Conservation (phyloP, 495 filamentous ascomycete genomes). For the Delitschia confertaspora region DNA sequence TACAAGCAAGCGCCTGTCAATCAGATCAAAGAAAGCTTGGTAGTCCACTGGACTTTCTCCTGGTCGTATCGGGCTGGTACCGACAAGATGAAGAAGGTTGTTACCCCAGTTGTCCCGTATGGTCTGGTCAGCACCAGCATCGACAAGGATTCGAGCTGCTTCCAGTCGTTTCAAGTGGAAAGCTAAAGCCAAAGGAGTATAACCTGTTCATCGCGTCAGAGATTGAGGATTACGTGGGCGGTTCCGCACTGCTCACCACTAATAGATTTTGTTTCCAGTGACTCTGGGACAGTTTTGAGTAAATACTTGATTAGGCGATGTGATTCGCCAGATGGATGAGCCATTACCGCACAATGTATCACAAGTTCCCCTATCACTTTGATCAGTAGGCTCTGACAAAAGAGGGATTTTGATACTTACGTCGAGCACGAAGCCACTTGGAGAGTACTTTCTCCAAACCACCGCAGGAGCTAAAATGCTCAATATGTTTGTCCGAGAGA, state of each 20-base stretch:
- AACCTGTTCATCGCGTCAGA: no score
- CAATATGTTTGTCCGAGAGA: slow-evolving; percentile 46
- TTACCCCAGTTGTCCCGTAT: slow-evolving; percentile 43
- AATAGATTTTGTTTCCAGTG: slow-evolving; percentile 47
- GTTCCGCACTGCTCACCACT: no score
- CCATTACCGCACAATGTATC: slow-evolving; percentile 57
- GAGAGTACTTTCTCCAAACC: slow-evolving; percentile 52
- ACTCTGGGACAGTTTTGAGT: slow-evolving; percentile 47
- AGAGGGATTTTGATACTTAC: slow-evolving; percentile 34
- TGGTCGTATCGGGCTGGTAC: neutral
- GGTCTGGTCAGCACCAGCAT: slow-evolving; percentile 56
- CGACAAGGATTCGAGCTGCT: slow-evolving; percentile 50
- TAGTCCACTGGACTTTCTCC: slow-evolving; percentile 33
- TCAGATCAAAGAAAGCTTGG: slow-evolving; percentile 43
- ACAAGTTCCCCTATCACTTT: slow-evolving; percentile 39
- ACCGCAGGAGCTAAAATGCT: slow-evolving; percentile 44
- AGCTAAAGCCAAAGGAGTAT: slow-evolving; percentile 55
- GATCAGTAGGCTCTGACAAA: slow-evolving; percentile 32
- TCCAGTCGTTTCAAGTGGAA: slow-evolving; percentile 43
- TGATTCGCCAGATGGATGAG: slow-evolving; percentile 32
- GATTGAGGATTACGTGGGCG: no score
- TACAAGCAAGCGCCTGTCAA: slow-evolving; percentile 43
- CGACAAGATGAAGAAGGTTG: slow-evolving; percentile 53
- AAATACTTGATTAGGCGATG: slow-evolving; percentile 53
- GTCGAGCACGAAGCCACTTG: slow-evolving; percentile 51